A percentile compares a stretch with the other conserved stretches of the same genome.
Conservation (phyloP, 1,284 basidiomycete genomes). For the Wallemia mellicola region DNA sequence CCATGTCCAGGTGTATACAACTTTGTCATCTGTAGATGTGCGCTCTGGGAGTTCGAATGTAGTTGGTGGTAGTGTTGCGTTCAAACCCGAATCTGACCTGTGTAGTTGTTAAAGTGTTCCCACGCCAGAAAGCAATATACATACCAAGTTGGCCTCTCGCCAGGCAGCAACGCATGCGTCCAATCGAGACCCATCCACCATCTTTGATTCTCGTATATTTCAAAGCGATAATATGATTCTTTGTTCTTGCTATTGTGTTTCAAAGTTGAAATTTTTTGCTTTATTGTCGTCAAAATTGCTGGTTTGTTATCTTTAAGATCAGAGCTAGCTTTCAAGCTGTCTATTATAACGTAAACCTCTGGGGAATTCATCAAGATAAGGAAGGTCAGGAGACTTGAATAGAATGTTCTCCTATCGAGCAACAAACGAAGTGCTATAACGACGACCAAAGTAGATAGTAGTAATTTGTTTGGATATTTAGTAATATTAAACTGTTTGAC, state of each 20-base stretch:
- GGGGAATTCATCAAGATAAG: neutral
- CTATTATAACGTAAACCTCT: neutral
- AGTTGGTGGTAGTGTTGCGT: neutral
- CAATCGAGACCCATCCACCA: constrained; percentile 13
- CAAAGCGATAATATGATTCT: neutral
- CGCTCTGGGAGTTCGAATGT: neutral
- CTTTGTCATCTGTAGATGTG: neutral
- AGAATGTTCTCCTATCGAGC: neutral
- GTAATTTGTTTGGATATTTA: neutral
- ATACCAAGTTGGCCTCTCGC: constrained; percentile 11
- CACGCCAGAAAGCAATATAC: neutral
- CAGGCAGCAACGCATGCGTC: constrained; percentile 11
- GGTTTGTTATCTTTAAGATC: neutral
- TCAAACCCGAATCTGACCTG: neutral
- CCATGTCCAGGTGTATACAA: neutral
- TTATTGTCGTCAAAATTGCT: neutral
- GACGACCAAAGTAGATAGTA: neutral
- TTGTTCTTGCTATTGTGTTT: neutral
- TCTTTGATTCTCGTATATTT: constrained; percentile 5
- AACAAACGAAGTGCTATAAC: neutral
- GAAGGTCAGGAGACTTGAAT: neutral
- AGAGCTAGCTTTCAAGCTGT: neutral
- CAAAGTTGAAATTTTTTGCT: neutral
- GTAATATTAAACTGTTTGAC: neutral
- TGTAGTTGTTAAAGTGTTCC: neutral